A percentile compares a stretch with the other conserved stretches of the same genome.
These are phyloP conservation scores for Alternaria novae-zelandiae DNA, from an alignment of 2,329 filamentous ascomycete genomes.

Conservation along the genomic window DNA sequence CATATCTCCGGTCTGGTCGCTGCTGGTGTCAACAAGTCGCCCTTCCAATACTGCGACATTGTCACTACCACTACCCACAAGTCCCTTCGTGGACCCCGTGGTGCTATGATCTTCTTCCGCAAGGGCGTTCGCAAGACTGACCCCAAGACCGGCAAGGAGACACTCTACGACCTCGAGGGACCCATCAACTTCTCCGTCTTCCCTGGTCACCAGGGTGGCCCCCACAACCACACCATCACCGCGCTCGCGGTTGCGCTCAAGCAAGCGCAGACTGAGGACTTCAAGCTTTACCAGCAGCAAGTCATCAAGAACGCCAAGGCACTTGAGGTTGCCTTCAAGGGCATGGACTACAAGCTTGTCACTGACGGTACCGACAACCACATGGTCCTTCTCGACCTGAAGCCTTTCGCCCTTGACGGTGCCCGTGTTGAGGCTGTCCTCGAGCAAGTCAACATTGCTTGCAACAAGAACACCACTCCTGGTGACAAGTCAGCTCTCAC, in stretches of 20 bases:
- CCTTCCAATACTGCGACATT: conserved; percentile 88
- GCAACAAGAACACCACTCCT: conserved; percentile 98
- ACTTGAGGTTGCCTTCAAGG: conserved; percentile 71
- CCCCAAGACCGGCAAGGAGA: conserved; percentile 83
- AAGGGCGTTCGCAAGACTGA: conserved; percentile 86
- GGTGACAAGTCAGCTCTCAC: conserved; percentile 93
- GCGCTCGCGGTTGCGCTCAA: conserved; percentile 93
- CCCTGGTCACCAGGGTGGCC: conserved; percentile 96
- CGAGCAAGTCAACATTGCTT: conserved; percentile 92
- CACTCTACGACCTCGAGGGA: conserved; percentile 86
- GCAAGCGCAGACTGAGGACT: conserved; percentile 87
- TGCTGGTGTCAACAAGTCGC: conserved; percentile 86
- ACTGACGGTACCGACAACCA: conserved; percentile 97
- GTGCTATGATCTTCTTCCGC: conserved; percentile 98
- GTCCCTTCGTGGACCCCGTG: conserved; percentile 90
- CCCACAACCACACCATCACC: conserved; percentile 99
- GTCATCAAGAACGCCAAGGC: conserved; percentile 92
- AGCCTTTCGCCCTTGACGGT: conserved; percentile 85
- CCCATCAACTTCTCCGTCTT: conserved; percentile 98
- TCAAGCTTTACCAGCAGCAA: conserved; percentile 89
- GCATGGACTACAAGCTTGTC: conserved; percentile 84
- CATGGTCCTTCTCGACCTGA: conserved; percentile 89
- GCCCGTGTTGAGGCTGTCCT: conserved; percentile 88
- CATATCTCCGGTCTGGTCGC: conserved; percentile 95
- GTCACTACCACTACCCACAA: conserved; percentile 99